These are phyloP conservation scores for Trichophyton equinum DNA, from an alignment of 2,329 filamentous ascomycete genomes.

Conservation along the genomic window DNA sequence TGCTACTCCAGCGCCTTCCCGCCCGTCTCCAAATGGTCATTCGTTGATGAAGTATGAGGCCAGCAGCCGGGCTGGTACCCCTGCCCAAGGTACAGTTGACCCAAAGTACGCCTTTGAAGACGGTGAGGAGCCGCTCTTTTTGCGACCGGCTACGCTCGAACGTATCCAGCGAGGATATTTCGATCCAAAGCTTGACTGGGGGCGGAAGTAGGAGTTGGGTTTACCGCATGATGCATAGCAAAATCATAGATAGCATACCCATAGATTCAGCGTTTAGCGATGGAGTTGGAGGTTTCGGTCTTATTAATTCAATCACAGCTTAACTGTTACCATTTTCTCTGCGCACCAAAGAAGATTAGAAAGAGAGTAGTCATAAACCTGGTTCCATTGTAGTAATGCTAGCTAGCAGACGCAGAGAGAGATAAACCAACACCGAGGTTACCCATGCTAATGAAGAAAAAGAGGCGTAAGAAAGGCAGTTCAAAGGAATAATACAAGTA, in stretches of 20 bases:
- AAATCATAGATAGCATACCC: too few species aligned
- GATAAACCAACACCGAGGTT: background rate
- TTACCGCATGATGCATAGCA: background rate
- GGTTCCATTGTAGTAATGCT: background rate
- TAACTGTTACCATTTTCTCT: too few species aligned
- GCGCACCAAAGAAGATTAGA: background rate
- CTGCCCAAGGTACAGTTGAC: background rate
- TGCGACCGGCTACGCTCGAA: conserved; percentile 8
- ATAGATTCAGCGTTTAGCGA: too few species aligned
- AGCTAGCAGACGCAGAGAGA: background rate
- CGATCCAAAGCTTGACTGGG: background rate
- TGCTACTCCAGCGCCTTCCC: background rate
- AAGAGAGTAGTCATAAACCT: background rate
- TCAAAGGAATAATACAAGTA: background rate
- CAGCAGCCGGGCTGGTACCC: background rate
- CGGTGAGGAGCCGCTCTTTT: conserved; percentile 2
- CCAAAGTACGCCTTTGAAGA: background rate
- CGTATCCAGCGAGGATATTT: conserved; percentile 7
- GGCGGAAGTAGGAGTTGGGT: background rate
- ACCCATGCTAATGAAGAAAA: background rate
- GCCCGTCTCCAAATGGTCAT: background rate
- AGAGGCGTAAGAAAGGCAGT: background rate
- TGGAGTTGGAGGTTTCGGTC: too few species aligned
- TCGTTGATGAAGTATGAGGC: background rate
- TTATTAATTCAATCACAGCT: too few species aligned